Conservation (phyloP, 805 yeast species). For the Sungouiella blattae region DNA sequence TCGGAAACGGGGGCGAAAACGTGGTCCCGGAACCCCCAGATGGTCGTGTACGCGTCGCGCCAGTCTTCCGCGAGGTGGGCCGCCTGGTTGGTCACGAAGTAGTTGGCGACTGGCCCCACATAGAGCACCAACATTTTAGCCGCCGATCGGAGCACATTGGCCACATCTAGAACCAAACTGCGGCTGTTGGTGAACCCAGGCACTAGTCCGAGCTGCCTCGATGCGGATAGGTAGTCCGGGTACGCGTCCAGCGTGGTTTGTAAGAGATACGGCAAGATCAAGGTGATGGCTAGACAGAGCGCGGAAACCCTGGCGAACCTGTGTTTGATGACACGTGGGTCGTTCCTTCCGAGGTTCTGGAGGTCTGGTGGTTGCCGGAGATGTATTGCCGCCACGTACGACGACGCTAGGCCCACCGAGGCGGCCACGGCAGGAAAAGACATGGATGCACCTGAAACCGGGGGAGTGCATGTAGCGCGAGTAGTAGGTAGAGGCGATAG, state of each 20-base stretch:
- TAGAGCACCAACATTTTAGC: slow-evolving; percentile 15
- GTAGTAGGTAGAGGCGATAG: no score
- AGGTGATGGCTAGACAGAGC: slow-evolving; percentile 26
- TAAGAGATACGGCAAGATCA: slow-evolving; percentile 25
- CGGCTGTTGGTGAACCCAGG: slow-evolving; percentile 25
- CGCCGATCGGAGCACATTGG: slow-evolving; percentile 9
- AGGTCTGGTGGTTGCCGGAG: slow-evolving; percentile 21
- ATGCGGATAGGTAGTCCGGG: slow-evolving; percentile 5
- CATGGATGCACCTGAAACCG: no score
- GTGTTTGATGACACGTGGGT: slow-evolving; percentile 38
- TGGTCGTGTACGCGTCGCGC: slow-evolving; percentile 16
- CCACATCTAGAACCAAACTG: slow-evolving; percentile 9
- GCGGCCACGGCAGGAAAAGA: background rate
- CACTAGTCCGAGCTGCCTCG: slow-evolving; percentile 28
- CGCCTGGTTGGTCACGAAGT: slow-evolving; percentile 5
- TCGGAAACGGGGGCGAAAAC: slow-evolving; percentile 76
- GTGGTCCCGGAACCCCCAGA: slow-evolving; percentile 52
- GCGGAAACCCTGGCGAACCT: slow-evolving; percentile 37
- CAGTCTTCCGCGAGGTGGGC: slow-evolving; percentile 16
- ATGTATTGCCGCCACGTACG: slow-evolving; percentile 47
- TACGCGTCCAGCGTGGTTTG: slow-evolving; percentile 8
- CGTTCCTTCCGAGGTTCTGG: slow-evolving; percentile 33
- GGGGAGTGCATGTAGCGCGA: no score
- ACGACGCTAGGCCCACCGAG: slow-evolving; percentile 32
- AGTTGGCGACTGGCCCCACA: slow-evolving; percentile 18